A percentile compares a stretch with the other conserved stretches of the same genome.
phyloP scores from a whole-genome alignment of 202 grass and related monocot species.

The Setaria italica region DNA sequence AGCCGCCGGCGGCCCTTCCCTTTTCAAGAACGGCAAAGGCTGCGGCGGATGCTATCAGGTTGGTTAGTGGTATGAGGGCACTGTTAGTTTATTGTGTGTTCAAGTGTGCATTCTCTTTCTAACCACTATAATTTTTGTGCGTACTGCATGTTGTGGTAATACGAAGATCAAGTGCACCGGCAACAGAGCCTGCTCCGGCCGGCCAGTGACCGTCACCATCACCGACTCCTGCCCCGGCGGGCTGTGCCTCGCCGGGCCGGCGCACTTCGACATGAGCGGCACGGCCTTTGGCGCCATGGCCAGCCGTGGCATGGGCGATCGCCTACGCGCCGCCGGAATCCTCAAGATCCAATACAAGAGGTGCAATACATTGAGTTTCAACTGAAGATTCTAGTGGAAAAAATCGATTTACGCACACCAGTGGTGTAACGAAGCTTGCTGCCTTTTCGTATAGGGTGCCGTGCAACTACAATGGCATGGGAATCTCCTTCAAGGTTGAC shows the following conservation, averaged over 20 bases:
- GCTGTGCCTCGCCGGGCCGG: constrained; percentile 42
- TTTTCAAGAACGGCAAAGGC: constrained; percentile 74
- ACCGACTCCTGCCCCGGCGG: constrained; percentile 68
- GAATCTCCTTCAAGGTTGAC: constrained; percentile 65
- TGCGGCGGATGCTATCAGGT: constrained; percentile 73
- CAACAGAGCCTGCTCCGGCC: constrained; percentile 64
- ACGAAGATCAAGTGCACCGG: constrained; percentile 66
- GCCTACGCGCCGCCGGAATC: constrained; percentile 59
- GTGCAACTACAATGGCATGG: constrained; percentile 61
- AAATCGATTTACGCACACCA: no score
- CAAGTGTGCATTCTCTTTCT: not conserved
- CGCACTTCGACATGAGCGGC: constrained; percentile 82
- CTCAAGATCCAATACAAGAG: constrained; percentile 67
- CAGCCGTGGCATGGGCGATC: constrained; percentile 55
- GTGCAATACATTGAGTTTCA: constrained; percentile 19
- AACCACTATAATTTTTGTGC: not conserved
- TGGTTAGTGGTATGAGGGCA: not conserved
- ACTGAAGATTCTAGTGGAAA: not conserved
- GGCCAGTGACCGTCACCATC: constrained; percentile 67
- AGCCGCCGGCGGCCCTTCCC: constrained; percentile 58
- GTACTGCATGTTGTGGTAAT: no score
- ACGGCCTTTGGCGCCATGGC: constrained; percentile 75
- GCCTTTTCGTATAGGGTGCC: constrained; percentile 50
- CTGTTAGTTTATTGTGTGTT: not conserved
- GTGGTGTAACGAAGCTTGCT: not conserved